Evolutionary conservation across 495 filamentous ascomycete species (phyloP).

Genomic region (Podospora pseudopauciseta): DNA sequence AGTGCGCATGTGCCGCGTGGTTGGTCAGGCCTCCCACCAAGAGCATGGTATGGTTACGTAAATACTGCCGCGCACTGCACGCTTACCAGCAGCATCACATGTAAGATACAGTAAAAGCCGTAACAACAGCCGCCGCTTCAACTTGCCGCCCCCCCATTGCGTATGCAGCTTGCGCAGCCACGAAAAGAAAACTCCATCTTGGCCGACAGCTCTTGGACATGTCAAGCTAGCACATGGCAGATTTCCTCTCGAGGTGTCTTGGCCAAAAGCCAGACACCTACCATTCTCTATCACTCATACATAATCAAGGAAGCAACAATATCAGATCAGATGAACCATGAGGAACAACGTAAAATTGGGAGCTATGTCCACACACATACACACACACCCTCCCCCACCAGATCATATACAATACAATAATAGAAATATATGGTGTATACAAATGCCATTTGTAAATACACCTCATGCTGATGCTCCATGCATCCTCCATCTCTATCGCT

Average conservation of each 20-base stretch:
- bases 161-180: slow-evolving; percentile 26
- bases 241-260: not conserved
- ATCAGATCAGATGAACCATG: not conserved
- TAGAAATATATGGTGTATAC: not conserved
- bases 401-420: not conserved
- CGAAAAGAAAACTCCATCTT: slow-evolving; percentile 1
- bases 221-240: not conserved
- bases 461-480: not conserved
- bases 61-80: not conserved
- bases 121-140: not conserved
- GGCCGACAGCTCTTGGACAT: not conserved
- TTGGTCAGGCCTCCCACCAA: slow-evolving; percentile 11
- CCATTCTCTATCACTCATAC: not conserved
- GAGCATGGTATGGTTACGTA: not conserved
- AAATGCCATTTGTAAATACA: not conserved
- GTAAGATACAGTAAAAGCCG: not conserved
- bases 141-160: slow-evolving; percentile 14
- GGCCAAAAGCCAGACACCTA: not conserved
- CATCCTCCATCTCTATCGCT: slow-evolving; percentile 4
- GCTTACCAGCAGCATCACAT: not conserved
- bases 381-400: too few species aligned
- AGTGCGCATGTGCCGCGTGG: slow-evolving; percentile 21
- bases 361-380: not conserved
- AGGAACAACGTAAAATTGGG: not conserved
- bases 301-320: not conserved